Evolutionary conservation across 352 stramenopile species (phyloP), one percentile per base, ranked within the genome.

Genomic region (Plasmopara halstedii): DNA sequence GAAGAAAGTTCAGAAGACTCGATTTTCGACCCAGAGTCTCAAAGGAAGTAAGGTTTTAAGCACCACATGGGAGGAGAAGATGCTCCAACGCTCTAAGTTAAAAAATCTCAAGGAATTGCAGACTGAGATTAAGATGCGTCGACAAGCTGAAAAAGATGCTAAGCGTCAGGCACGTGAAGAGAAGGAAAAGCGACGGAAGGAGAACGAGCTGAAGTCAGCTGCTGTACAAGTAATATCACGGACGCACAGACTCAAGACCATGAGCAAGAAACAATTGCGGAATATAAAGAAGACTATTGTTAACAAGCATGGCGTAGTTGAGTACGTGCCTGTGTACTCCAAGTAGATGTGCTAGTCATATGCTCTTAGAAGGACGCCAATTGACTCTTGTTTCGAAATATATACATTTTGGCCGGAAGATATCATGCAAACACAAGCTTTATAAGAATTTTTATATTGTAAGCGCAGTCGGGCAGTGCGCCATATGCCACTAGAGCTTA

Each of bases 191-290:
- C 78, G 84, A 21, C 75, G 82, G 50, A 78, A 85, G 50, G 79
- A 92, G 64, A 95, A 95, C 67, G 84, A 95, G 64, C 72, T 95
- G 58, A 94, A 94, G 64, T 91, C 82, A 42, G 74, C 81, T 8
- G 59, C 81, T 2, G 74, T 94, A 32, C 84, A 95, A 85, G 71
- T 89, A 63, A 90, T 95, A 44, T 88, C 76, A 23, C 73, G 83
- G 58, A 87, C 82, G 55, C 71, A 91, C 67, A 68, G 83, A 33
- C 63, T 95, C 58, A 95, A 95, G 78, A 83, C 73, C 15, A 95
- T 95, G 84, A 94, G 82, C 74, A 95, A 95, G 79, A 95, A 95
- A 65, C 84, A 95, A 62, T 60, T 95, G 56, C 83, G 83, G 52
- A 88, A 94, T 50, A 83, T 95, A 55, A 88, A 88, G 64, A 95